Percentiles rank a stretch among this genome's conserved stretches.
Conservation (phyloP, 257 asterid genomes). For the Nicotiana tomentosiformis region DNA sequence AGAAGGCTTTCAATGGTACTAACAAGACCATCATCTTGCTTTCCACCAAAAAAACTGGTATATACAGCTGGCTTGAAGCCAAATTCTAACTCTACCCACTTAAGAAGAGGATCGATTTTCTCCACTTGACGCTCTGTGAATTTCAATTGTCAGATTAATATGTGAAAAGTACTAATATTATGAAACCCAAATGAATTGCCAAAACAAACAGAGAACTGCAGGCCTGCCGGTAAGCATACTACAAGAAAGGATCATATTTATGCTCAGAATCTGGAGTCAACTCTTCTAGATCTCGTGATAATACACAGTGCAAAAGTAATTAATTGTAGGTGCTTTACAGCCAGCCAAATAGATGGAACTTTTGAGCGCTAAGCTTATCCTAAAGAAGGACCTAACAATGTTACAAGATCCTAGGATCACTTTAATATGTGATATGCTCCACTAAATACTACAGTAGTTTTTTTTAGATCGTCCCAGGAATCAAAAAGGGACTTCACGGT, state of each 20-base stretch:
- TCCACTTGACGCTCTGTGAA: conserved; percentile 74
- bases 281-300: not conserved
- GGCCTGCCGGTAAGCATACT: not conserved
- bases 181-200: not conserved
- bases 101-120: conserved; percentile 67
- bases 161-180: not conserved
- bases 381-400: not conserved
- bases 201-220: not conserved
- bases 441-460: not conserved
- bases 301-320: not conserved
- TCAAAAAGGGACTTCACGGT: not conserved
- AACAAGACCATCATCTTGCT: conserved; percentile 65
- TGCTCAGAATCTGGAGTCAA: not conserved
- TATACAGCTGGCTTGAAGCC: conserved; percentile 64
- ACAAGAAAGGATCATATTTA: not conserved
- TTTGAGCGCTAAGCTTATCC: not conserved
- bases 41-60: conserved; percentile 82
- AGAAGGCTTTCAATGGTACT: conserved; percentile 57
- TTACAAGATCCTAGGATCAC: not conserved
- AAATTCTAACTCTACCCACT: conserved; percentile 84
- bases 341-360: not conserved
- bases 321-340: not conserved
- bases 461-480: not conserved
- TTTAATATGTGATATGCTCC: not conserved
- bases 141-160: not conserved